Evolutionary conservation across 2,329 filamentous ascomycete genomes (phyloP).

Genomic region (Penicillium polonicum): DNA sequence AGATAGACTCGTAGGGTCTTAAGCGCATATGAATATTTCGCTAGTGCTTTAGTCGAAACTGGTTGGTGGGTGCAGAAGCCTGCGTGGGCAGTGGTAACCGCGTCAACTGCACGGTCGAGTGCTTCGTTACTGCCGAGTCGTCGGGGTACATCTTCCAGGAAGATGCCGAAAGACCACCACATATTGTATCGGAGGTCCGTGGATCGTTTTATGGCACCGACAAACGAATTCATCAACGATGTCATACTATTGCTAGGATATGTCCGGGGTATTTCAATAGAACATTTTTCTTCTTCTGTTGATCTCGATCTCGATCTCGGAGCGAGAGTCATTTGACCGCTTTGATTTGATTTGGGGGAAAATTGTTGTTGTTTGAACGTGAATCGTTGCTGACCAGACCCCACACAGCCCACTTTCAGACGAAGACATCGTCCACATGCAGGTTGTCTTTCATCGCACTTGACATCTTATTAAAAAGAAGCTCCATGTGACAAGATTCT

Average conservation of each 20-base stretch:
- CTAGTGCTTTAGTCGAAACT: slow-evolving; percentile 23
- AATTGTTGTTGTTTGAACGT: slow-evolving; percentile 48
- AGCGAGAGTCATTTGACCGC: not conserved
- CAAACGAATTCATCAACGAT: slow-evolving; percentile 32
- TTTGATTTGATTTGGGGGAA: not conserved
- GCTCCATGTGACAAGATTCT: too few relatives aligned
- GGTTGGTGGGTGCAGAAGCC: slow-evolving; percentile 23
- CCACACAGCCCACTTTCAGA: slow-evolving; percentile 47
- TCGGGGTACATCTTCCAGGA: slow-evolving; percentile 47
- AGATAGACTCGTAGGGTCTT: slow-evolving; percentile 29
- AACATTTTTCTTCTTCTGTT: not conserved
- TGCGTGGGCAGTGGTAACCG: slow-evolving; percentile 31
- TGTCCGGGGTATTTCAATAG: slow-evolving; percentile 3
- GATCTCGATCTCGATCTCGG: not conserved
- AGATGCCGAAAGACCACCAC: slow-evolving; percentile 48
- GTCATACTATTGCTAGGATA: slow-evolving; percentile 36
- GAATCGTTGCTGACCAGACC: slow-evolving; percentile 49
- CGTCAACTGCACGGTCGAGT: slow-evolving; percentile 43
- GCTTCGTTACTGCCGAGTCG: slow-evolving; percentile 49
- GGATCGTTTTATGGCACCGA: slow-evolving; percentile 36
- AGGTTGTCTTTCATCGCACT: slow-evolving; percentile 51
- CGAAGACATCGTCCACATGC: slow-evolving; percentile 50
- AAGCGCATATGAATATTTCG: slow-evolving; percentile 35
- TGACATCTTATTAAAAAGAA: not conserved
- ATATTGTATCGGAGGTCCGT: slow-evolving; percentile 51